Evolutionary conservation across 176 grass and related monocot species (phyloP), one percentile per base, ranked within the genome.

Genomic region (Olyra latifolia): DNA sequence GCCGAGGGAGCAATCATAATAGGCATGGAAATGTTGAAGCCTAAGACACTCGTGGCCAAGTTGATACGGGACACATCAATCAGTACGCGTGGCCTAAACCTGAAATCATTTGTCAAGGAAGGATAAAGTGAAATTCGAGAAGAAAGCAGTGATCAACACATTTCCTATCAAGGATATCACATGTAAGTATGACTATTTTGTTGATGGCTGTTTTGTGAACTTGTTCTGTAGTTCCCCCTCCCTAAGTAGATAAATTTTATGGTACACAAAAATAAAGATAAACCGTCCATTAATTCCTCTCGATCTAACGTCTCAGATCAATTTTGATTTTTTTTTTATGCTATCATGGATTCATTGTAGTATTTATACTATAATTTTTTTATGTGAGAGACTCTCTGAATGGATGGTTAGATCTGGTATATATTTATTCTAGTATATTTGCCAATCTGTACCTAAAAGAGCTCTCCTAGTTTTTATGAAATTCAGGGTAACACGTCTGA

Each of bases 1-100:
- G 92, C 92, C 22, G 96, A 64, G 46, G 96, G 96, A 47, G 96
- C 90, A 11, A 99, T 93, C 96, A 99, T 95, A 42, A 99, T 89
- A 8, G 96, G 96, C 92, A 99, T 99, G 29, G 96, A 89, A 65
- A 99, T 81, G 27, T 95, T 89, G 82, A 89, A 99, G 24, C 92
- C 92, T 74, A 99, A 65, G 46, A 99, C 63, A 7, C 79, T 91
- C 10, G 90, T 91, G 1, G 86, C 46, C 88, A 91, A 89, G 81
- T 93, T 76, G 41, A 95, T 91, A 7, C 52, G 75, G 25, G 96
- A 89, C 16, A 99, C 96, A 43, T 99, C 90, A n/a, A 99, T 81
- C 54, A 99, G 62, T 59, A 95, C 39, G 44, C 90, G 90, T 6
- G 96, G 96, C 7, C 92, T 78, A 82, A 99, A 99, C 66, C 96